Conservation (phyloP, 1,284 basidiomycete species). For the Puccinia sorghi region DNA sequence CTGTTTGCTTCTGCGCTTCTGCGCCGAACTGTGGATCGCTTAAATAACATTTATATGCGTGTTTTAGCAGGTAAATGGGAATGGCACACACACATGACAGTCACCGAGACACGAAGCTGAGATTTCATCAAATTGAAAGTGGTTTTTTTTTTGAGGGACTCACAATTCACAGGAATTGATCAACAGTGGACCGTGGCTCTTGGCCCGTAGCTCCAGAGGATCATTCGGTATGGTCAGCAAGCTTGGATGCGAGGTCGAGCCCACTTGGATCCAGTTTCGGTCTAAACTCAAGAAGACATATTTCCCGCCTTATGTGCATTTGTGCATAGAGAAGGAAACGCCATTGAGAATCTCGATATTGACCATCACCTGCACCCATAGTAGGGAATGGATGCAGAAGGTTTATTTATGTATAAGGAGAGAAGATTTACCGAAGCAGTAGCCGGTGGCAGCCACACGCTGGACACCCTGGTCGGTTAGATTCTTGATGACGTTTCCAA, state of each 20-base stretch:
- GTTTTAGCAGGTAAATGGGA: no score
- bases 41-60: no score
- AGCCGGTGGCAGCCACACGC: constrained; percentile 21
- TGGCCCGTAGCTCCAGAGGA: background rate
- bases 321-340: background rate
- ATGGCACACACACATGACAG: no score
- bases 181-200: constrained; percentile 28
- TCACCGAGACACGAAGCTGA: no score
- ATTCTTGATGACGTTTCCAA: constrained; percentile 24
- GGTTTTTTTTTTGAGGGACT: no score
- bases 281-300: constrained; percentile 23
- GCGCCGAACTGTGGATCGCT: constrained; percentile 37
- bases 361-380: no score
- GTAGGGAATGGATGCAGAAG: no score
- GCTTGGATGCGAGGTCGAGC: constrained; percentile 38
- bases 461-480: constrained; percentile 18
- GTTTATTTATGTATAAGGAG: background rate
- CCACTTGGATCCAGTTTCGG: constrained; percentile 28
- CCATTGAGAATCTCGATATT: no score
- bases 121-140: no score
- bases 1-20: constrained; percentile 19
- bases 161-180: constrained; percentile 42
- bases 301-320: no score
- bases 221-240: constrained; percentile 27
- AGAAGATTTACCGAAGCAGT: constrained; percentile 36